Conservation (phyloP, 345 rosid species). For the Abelmoschus esculentus region DNA sequence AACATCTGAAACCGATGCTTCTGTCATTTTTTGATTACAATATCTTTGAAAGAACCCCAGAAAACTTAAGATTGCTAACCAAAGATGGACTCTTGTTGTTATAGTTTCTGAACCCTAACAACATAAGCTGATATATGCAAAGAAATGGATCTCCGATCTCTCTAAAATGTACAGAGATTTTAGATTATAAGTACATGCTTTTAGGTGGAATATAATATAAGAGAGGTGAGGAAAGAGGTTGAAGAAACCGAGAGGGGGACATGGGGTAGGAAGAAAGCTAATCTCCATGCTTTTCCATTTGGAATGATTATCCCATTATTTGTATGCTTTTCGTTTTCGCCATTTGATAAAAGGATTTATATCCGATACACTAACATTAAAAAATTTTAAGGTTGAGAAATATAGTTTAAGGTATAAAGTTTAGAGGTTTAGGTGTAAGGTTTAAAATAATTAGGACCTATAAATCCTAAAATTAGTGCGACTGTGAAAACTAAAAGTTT, state of each 20-base stretch:
- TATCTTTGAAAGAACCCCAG: not conserved
- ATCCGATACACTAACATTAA: too few species aligned
- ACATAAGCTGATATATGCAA: constrained; percentile 30
- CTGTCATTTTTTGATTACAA: constrained; percentile 24
- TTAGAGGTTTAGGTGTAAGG: too few species aligned
- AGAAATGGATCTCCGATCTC: constrained; percentile 22
- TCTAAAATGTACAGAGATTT: constrained; percentile 19
- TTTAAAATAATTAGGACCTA: too few species aligned
- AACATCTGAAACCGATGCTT: constrained; percentile 37
- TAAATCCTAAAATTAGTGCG: too few species aligned
- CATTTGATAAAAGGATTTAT: too few species aligned
- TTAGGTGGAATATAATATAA: constrained; percentile 27
- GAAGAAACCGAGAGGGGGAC: constrained; percentile 9
- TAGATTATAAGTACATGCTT: constrained; percentile 22
- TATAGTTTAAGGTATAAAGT: too few species aligned
- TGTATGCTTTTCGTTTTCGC: constrained; percentile 26
- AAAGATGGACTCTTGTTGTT: constrained; percentile 7
- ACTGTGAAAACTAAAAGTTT: too few species aligned
- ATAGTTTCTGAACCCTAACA: constrained; percentile 29
- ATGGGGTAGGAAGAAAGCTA: constrained; percentile 44
- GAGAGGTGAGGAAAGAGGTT: constrained; percentile 25
- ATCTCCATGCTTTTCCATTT: constrained; percentile 33
- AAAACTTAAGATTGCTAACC: not conserved
- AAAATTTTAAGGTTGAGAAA: too few species aligned
- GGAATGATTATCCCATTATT: constrained; percentile 73